Conservation (phyloP, 2,329 filamentous ascomycete species). For the Capronia coronata region DNA sequence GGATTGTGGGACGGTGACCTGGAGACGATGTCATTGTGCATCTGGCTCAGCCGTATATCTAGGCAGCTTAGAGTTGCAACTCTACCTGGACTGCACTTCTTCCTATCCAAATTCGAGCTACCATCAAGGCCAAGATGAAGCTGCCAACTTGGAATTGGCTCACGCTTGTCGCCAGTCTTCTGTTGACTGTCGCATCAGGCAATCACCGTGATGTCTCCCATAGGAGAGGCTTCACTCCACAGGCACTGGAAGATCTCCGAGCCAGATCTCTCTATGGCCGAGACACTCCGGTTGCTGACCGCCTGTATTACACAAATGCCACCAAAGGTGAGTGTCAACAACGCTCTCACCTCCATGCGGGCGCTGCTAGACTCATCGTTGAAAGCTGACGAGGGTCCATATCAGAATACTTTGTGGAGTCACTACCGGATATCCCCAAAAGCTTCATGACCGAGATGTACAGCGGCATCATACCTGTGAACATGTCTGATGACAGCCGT, state of each 20-base stretch:
- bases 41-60: constrained; percentile 5
- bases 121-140: constrained; percentile 3
- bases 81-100: constrained; percentile 7
- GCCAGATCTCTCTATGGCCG: constrained; percentile 12
- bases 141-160: constrained; percentile 4
- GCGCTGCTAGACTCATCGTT: too few species aligned
- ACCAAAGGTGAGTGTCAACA: constrained; percentile 13
- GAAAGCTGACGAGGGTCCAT: background rate
- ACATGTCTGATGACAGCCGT: constrained; percentile 18
- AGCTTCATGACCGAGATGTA: constrained; percentile 24
- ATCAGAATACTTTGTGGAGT: constrained; percentile 21
- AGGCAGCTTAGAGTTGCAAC: constrained; percentile 11
- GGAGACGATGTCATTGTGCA: background rate
- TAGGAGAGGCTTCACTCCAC: constrained; percentile 14
- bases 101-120: background rate
- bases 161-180: constrained; percentile 8
- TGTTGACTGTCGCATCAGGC: constrained; percentile 8
- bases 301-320: constrained; percentile 16
- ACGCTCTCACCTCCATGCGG: background rate
- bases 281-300: background rate
- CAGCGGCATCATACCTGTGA: constrained; percentile 19
- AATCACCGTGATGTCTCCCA: constrained; percentile 11
- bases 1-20: background rate
- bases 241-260: constrained; percentile 13
- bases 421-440: constrained; percentile 19